Evolutionary conservation across 2,329 filamentous ascomycete genomes (phyloP).

Genomic region (Chaetomium sp.): DNA sequence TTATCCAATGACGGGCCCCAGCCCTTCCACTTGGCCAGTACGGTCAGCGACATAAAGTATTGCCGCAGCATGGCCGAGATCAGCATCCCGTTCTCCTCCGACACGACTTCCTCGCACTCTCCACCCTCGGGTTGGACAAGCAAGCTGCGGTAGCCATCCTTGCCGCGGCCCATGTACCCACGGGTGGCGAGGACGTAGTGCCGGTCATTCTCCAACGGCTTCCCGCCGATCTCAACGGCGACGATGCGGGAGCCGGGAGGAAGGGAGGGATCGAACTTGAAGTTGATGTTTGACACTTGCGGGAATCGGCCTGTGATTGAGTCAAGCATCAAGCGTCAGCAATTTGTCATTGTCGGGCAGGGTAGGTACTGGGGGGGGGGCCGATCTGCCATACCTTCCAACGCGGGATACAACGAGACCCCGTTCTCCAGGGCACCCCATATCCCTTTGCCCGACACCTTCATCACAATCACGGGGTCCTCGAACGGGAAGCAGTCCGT

Average conservation of each 20-base stretch:
- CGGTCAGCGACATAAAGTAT: conserved; percentile 85
- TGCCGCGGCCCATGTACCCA: conserved; percentile 87
- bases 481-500: conserved; percentile 91
- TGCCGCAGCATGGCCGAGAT: conserved; percentile 85
- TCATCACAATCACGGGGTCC: conserved; percentile 80
- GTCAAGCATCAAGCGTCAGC: conserved; percentile 4
- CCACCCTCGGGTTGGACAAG: conserved; percentile 78
- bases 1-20: conserved; percentile 63
- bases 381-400: conserved; percentile 63
- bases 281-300: conserved; percentile 81
- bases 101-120: conserved; percentile 73
- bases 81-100: conserved; percentile 83
- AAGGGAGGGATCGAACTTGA: conserved; percentile 68
- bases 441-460: conserved; percentile 70
- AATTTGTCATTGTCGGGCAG: not conserved
- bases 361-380: no score
- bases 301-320: conserved; percentile 63
- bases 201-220: conserved; percentile 62
- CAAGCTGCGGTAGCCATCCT: conserved; percentile 79
- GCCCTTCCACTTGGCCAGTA: conserved; percentile 76
- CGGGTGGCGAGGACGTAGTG: conserved; percentile 76
- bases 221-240: conserved; percentile 61
- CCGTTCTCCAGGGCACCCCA: conserved; percentile 82
- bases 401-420: conserved; percentile 75
- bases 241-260: conserved; percentile 64